Percentiles rank a stretch among this genome's conserved stretches.
Evolutionary conservation across 495 filamentous ascomycete genomes (phyloP).

Genomic region (Neurospora hispaniola): DNA sequence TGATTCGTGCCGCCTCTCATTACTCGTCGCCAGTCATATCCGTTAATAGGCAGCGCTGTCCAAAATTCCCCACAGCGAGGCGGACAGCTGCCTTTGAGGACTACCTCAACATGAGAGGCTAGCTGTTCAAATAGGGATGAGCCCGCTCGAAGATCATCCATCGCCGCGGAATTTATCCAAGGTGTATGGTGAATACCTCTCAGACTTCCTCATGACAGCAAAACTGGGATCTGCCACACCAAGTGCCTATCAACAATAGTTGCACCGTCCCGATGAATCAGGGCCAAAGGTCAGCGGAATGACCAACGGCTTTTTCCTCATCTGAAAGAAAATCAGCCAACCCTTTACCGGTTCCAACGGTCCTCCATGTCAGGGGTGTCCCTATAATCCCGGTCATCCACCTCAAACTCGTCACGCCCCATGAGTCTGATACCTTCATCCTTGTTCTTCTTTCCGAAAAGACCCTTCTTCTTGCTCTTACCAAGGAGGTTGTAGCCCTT

Average conservation of each 20-base stretch:
- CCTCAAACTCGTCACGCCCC: constrained; percentile 18
- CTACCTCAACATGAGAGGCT: background rate
- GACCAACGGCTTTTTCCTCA: background rate
- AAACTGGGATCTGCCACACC: background rate
- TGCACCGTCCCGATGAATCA: background rate
- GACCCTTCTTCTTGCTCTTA: constrained; percentile 21
- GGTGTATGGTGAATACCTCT: background rate
- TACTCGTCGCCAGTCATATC: background rate
- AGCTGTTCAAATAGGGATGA: background rate
- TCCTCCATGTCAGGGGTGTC: background rate
- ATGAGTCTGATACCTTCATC: constrained; percentile 29
- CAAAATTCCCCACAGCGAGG: background rate
- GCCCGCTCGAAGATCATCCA: background rate
- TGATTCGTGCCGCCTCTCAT: background rate
- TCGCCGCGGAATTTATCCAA: background rate
- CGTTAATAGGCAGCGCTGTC: background rate
- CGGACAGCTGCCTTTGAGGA: background rate
- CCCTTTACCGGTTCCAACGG: background rate
- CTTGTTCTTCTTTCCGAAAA: constrained; percentile 17
- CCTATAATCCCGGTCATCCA: background rate
- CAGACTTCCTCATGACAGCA: background rate
- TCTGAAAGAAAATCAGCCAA: background rate
- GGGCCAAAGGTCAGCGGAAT: background rate
- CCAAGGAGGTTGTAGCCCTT: constrained; percentile 22
- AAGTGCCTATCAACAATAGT: background rate